Conservation (phyloP, 225 moss, liverwort and hornwort genomes). For the Physcomitrium patens region DNA sequence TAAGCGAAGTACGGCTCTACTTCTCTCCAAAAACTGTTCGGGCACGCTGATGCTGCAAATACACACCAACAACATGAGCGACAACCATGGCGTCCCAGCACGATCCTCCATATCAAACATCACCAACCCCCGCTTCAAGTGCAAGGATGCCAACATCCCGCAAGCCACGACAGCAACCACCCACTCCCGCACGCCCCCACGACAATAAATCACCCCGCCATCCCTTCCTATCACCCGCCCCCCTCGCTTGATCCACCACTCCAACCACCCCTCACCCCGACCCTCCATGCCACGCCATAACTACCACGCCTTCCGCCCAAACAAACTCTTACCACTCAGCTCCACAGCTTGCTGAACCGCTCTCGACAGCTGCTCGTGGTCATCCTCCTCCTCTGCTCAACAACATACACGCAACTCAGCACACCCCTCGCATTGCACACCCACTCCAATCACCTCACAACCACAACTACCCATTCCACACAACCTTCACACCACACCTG, state of each 20-base stretch:
- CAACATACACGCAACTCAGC: conserved; percentile 15
- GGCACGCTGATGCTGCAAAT: conserved; percentile 36
- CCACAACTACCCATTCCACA: not conserved
- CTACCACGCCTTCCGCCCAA: not conserved
- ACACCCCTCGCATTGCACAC: not conserved
- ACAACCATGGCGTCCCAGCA: not conserved
- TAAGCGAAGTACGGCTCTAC: conserved; percentile 33
- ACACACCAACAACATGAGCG: conserved; percentile 9
- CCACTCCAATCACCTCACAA: not conserved
- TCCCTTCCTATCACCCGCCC: too few relatives aligned
- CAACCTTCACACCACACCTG: conserved; percentile 45
- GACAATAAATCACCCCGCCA: too few relatives aligned
- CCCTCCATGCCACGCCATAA: not conserved
- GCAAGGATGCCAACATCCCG: too few relatives aligned
- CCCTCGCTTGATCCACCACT: too few relatives aligned
- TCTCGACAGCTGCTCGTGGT: conserved; percentile 73
- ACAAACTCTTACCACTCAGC: conserved; percentile 72
- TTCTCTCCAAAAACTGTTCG: conserved; percentile 30
- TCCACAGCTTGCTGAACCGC: conserved; percentile 78
- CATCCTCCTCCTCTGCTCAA: conserved; percentile 93
- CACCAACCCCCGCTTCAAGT: too few relatives aligned
- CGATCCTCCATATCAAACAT: not conserved
- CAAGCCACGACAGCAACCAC: too few relatives aligned
- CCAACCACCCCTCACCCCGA: too few relatives aligned
- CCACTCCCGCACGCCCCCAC: too few relatives aligned